These are phyloP conservation scores for Schizochytrium sp. DNA, from an alignment of 108 stramenopile genomes.

Conservation along the genomic window DNA sequence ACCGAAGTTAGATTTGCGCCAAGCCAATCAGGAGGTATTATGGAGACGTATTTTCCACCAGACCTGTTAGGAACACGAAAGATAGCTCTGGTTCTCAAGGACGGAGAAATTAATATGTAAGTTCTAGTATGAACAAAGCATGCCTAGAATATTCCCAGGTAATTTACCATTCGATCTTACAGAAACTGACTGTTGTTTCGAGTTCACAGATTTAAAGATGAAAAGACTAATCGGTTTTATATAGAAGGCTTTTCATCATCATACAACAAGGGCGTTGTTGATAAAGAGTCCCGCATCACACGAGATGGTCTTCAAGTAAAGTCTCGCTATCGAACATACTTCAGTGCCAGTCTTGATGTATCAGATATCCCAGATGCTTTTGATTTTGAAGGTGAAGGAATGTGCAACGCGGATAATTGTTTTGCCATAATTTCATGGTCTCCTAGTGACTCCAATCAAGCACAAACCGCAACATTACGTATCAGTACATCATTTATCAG, in stretches of 20 bases:
- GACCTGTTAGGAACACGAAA: background rate
- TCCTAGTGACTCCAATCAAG: background rate
- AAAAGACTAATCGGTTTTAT: background rate
- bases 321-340: background rate
- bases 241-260: constrained; percentile 10
- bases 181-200: constrained; percentile 2
- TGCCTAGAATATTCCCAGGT: background rate
- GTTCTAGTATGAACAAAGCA: background rate
- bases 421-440: background rate
- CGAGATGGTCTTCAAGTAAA: background rate
- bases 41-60: constrained; percentile 19
- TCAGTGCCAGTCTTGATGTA: background rate
- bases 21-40: background rate
- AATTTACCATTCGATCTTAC: background rate
- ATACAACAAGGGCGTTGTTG: background rate
- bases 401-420: background rate
- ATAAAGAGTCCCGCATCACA: background rate
- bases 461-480: background rate
- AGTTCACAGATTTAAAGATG: background rate
- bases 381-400: background rate
- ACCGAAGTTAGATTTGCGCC: constrained; percentile 8
- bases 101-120: constrained; percentile 30
- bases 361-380: background rate
- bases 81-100: background rate
- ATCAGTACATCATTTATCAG: constrained; percentile 65